Conservation (phyloP, 75 land plant genomes). For the Pseudotsuga menziesii region DNA sequence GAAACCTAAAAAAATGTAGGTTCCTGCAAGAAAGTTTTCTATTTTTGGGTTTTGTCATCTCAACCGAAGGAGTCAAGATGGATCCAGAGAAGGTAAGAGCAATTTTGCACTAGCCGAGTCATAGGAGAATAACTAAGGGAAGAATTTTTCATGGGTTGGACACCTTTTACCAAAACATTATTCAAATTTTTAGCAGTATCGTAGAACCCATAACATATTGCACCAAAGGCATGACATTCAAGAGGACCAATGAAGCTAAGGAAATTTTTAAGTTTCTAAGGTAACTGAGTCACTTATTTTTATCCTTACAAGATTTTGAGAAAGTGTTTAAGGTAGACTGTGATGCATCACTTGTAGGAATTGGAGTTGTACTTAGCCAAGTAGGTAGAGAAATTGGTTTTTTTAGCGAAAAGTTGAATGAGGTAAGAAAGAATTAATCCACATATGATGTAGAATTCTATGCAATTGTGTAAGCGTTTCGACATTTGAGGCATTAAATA, state of each 20-base stretch:
- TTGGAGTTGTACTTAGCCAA: background rate
- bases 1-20: background rate
- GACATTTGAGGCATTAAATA: constrained; percentile 1
- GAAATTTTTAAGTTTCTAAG: background rate
- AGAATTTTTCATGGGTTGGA: background rate
- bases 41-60: background rate
- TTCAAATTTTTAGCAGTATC: background rate
- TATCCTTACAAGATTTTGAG: background rate
- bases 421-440: background rate
- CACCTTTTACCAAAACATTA: background rate
- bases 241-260: too few species aligned
- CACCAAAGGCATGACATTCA: background rate
- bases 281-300: background rate
- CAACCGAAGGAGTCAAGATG: background rate
- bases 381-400: background rate
- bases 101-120: background rate
- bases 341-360: background rate
- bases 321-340: background rate
- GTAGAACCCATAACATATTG: background rate
- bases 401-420: background rate
- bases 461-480: background rate
- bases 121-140: background rate
- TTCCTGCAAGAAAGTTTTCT: background rate
- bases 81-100: background rate
- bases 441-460: background rate